Base-by-base conservation (phyloP, 2,329 filamentous ascomycete genomes). In the Colletotrichum orchidophilum region DNA sequence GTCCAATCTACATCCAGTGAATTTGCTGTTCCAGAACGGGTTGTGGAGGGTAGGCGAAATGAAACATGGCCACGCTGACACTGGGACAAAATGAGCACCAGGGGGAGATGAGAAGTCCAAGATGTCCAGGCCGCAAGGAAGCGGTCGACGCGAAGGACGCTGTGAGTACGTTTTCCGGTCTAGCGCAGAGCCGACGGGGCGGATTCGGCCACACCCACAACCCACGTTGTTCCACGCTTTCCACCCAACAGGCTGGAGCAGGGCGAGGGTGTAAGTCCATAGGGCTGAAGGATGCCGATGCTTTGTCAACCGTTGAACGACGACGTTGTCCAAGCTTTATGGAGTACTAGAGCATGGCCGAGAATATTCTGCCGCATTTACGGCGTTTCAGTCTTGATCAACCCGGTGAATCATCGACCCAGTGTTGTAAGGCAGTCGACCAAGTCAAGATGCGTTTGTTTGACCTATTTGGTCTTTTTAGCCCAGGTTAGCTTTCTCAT, bases 211-310 rank as follows among this genome's bases (percentile, higher is more conserved):
- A 55, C 69, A 39, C 42, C 50, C 50, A 13, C 46, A 35, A n/a
- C 29, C 46, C 29, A 63, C 60, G 55, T n/a, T 31, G 18, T 68
- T 39, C 50, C 68, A 63, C 33, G 31, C 58, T 66, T 12, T 68
- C 15, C 15, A 46, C 58, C 66, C 57, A 61, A 33, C 59, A 27
- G 54, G 33, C 50, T 27, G 64, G 58, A 29, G 62, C 62, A 66
- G 13, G 15, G 33, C 33, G 21, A 59, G 60, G 33, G 33, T 58
- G 26, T 53, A 52, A 39, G 52, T 50, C 31, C 53, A 49, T 71
- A 71, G 69, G 69, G 69, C 69, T 71, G 69, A 71, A 69, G 64
- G 69, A 71, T 71, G 52, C 11, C 7, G 31, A 67, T 50, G 42
- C 57, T 62, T 67, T 70, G 35, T 24, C 21, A 50, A 35, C 31